These are phyloP conservation scores for Ensete glaucum DNA, from an alignment of 176 grass and related monocot genomes.

Conservation along the genomic window DNA sequence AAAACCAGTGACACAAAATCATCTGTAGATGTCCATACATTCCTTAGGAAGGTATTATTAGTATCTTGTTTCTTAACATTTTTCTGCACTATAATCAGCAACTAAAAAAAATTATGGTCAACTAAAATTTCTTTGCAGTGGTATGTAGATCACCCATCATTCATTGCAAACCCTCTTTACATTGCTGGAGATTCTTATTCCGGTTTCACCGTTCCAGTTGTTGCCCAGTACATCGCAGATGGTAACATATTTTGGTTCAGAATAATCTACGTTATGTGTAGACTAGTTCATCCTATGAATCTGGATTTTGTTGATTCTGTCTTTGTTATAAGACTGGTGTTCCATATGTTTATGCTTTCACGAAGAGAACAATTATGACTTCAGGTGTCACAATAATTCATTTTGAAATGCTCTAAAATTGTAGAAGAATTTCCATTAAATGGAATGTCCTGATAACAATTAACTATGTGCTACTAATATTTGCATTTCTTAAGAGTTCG, in stretches of 20 bases:
- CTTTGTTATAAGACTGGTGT: too few relatives aligned
- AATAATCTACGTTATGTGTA: not conserved
- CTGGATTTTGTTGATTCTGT: too few relatives aligned
- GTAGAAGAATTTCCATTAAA: too few relatives aligned
- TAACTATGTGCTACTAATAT: too few relatives aligned
- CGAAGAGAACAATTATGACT: too few relatives aligned
- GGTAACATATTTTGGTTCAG: conserved; percentile 16
- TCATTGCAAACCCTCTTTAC: conserved; percentile 49
- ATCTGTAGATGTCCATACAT: conserved; percentile 31
- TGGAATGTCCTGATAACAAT: too few relatives aligned
- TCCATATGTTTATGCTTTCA: too few relatives aligned
- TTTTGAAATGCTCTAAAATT: too few relatives aligned
- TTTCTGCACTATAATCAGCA: too few relatives aligned
- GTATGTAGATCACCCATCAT: conserved; percentile 38
- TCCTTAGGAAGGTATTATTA: conserved; percentile 47
- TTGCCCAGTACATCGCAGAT: conserved; percentile 27
- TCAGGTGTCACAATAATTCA: too few relatives aligned
- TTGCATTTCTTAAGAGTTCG: too few relatives aligned
- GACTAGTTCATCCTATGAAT: too few relatives aligned
- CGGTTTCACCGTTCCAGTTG: conserved; percentile 36
- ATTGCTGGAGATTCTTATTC: conserved; percentile 49
- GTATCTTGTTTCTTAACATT: not conserved
- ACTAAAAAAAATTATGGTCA: not conserved
- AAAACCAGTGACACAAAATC: conserved; percentile 30
- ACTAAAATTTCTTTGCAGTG: conserved; percentile 24